Conservation (phyloP, 2,329 filamentous ascomycete species). For the Alternaria gaisen region DNA sequence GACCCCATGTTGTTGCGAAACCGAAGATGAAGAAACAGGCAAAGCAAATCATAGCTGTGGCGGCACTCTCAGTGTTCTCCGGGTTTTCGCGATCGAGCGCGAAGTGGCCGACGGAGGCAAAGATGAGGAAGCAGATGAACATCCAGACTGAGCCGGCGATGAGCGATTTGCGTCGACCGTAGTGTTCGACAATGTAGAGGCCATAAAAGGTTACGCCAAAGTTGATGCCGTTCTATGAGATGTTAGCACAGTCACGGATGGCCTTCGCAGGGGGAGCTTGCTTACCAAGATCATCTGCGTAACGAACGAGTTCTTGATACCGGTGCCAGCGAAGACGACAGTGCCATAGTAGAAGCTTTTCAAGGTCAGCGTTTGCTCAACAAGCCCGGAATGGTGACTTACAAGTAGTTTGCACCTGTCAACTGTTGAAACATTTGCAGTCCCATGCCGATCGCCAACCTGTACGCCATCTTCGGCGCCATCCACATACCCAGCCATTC, state of each 20-base stretch:
- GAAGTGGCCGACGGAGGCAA: constrained; percentile 57
- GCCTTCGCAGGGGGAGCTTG: constrained; percentile 5
- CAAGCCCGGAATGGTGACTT: background rate
- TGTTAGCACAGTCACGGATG: background rate
- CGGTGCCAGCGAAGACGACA: constrained; percentile 52
- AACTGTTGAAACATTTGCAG: constrained; percentile 73
- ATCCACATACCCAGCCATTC: constrained; percentile 66
- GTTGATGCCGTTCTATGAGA: constrained; percentile 52
- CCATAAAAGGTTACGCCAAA: constrained; percentile 57
- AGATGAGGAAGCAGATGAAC: constrained; percentile 67
- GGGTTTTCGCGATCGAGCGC: constrained; percentile 46
- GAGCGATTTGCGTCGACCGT: constrained; percentile 56
- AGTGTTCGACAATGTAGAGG: constrained; percentile 57
- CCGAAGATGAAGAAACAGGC: constrained; percentile 72
- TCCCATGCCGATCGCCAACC: constrained; percentile 67
- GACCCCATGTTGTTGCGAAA: constrained; percentile 74
- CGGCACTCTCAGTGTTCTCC: constrained; percentile 45
- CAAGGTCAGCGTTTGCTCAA: background rate
- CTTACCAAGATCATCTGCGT: constrained; percentile 36
- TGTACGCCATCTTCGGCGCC: constrained; percentile 71
- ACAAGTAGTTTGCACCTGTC: constrained; percentile 63
- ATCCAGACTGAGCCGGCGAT: constrained; percentile 57
- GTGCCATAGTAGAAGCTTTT: constrained; percentile 60
- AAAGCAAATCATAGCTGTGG: constrained; percentile 69
- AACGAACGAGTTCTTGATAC: constrained; percentile 52